Percentiles rank a stretch among this genome's conserved stretches.
Conservation (phyloP, 83 land plant genomes). For the Isoetes engelmannii region DNA sequence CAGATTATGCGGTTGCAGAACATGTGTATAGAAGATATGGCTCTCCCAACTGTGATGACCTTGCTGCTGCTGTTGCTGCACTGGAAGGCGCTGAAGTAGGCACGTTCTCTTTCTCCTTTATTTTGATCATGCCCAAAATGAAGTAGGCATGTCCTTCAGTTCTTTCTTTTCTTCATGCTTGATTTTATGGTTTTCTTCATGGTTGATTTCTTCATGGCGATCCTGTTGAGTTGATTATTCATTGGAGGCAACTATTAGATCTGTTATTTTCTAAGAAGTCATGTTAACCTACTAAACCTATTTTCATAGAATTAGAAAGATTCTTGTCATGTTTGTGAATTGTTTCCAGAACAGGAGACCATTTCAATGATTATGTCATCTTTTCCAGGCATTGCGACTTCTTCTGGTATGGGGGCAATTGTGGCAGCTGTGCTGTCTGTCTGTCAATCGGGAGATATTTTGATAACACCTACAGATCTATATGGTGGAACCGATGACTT, state of each 20-base stretch:
- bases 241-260: no score
- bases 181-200: no score
- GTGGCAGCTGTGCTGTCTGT: constrained; percentile 23
- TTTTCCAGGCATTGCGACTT: constrained; percentile 24
- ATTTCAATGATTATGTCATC: not conserved
- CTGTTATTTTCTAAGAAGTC: no score
- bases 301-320: no score
- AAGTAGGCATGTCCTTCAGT: no score
- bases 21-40: constrained; percentile 18
- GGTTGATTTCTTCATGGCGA: no score
- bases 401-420: constrained; percentile 35
- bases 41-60: constrained; percentile 26
- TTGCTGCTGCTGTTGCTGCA: constrained; percentile 20
- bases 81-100: constrained; percentile 30
- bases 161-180: no score
- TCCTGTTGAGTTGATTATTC: no score
- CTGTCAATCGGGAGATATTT: constrained; percentile 23
- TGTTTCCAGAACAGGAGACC: no score
- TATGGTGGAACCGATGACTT: constrained; percentile 34
- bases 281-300: no score
- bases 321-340: no score
- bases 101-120: not conserved
- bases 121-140: no score
- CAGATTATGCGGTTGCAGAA: constrained; percentile 7
- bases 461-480: constrained; percentile 14